These are phyloP conservation scores for Thuja plicata DNA, from an alignment of 83 land plant genomes.

Conservation along the genomic window DNA sequence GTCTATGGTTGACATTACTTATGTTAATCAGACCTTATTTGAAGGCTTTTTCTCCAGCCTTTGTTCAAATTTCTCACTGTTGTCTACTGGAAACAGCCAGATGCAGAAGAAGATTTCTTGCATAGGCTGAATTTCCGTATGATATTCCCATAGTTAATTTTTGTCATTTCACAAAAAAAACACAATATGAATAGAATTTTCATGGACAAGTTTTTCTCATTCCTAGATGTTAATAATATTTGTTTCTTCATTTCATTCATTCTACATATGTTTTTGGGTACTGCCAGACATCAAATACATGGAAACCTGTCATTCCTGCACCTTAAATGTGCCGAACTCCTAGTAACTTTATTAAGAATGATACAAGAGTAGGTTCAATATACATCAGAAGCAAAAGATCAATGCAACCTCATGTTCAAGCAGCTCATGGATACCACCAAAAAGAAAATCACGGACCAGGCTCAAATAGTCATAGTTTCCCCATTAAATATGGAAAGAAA, in stretches of 20 bases:
- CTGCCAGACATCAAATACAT: background rate
- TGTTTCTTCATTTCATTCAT: background rate
- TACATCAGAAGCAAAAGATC: background rate
- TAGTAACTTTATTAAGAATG: background rate
- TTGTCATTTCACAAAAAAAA: background rate
- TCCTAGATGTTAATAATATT: background rate
- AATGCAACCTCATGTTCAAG: conserved; percentile 1
- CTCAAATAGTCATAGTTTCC: background rate
- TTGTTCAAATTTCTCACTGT: too few species aligned
- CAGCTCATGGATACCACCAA: background rate
- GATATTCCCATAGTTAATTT: background rate
- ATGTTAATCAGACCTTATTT: background rate
- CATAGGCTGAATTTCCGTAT: background rate
- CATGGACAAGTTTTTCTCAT: background rate
- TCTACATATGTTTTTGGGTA: background rate
- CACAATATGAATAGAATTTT: background rate
- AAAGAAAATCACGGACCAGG: background rate
- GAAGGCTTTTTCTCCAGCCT: background rate
- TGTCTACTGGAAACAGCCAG: too few species aligned
- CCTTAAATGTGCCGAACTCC: background rate
- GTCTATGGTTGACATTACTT: background rate
- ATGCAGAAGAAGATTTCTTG: too few species aligned
- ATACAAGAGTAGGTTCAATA: background rate
- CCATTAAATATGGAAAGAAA: background rate
- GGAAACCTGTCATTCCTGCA: background rate